Conservation (phyloP, 2,329 filamentous ascomycete genomes). For the Ceratocystis colombiana region DNA sequence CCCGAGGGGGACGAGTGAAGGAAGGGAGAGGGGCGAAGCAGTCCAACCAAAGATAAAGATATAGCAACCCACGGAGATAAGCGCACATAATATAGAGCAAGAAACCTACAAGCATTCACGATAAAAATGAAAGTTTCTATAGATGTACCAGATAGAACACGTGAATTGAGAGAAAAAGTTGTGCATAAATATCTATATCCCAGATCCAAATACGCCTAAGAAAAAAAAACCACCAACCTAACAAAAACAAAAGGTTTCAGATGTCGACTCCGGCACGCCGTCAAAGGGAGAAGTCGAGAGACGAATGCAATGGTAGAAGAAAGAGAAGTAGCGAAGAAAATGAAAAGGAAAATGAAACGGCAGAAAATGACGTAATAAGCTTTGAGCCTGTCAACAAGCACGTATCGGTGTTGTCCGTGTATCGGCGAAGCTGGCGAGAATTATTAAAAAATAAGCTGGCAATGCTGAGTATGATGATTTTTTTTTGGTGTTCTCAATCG, state of each 20-base stretch:
- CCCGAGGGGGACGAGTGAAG: constrained; percentile 36
- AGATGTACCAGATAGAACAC: background rate
- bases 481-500: background rate
- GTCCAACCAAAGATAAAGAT: constrained; percentile 15
- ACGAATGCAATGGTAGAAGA: background rate
- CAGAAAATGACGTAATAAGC: background rate
- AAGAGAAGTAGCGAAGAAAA: background rate
- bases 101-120: background rate
- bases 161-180: background rate
- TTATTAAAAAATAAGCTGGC: too few relatives aligned
- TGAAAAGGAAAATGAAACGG: background rate
- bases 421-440: too few relatives aligned
- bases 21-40: background rate
- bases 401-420: too few relatives aligned
- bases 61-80: background rate
- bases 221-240: background rate
- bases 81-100: background rate
- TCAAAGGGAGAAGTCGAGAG: background rate
- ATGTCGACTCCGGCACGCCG: background rate
- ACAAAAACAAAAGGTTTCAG: background rate
- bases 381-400: background rate
- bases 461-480: background rate
- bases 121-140: background rate
- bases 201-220: constrained; percentile 4
- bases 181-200: constrained; percentile 8